Evolutionary conservation across 1,284 basidiomycete genomes (phyloP), one percentile per base, ranked within the genome.

Genomic region (Ustilago loliicola): DNA sequence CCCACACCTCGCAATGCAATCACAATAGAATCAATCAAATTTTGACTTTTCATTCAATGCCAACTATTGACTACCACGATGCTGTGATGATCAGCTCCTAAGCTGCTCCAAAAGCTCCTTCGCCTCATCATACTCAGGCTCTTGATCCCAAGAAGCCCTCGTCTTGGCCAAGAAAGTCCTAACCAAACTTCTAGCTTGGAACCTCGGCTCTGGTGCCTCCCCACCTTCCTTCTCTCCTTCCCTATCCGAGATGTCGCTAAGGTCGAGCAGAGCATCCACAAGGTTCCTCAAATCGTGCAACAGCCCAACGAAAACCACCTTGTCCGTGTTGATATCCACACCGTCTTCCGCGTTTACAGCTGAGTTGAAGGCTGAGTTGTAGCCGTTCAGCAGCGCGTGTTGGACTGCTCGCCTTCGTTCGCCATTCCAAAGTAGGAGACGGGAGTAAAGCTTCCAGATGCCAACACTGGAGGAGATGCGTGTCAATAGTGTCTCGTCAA

Each of bases 141-240:
- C 93, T 66, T 94, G 94, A 84, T 93, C 93, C 82, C 95, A 98
- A 63, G 80, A 74, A 23, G 92, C 83, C 78, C 83, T 87, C n/a
- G 89, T 89, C 60, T 89, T 79, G 3, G 93, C 94, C 87, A 95
- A 90, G 86, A 98, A 98, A 48, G 92, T 93, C 84, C 96, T 89
- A 61, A 98, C 90, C 66, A 98, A 89, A 72, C 94, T 96, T 66
- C 93, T 90, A 45, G 92, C 94, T 87, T 96, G 94, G 85, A 93
- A 90, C 85, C 89, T 89, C 94, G 96, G 98, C 79, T 89, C 54
- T 42, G 78, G 82, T 34, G 80, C 72, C 23, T 73, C 63, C 8
- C 60, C 66, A 9, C 64, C 69, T 56, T 51, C 56, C 25, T 47
- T 32, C 11, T 36, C 21, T 19, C n/a, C 13, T 27, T 61, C 62